phyloP scores from a whole-genome alignment of 2,329 filamentous ascomycete genomes.

The Neospermospora avenae region DNA sequence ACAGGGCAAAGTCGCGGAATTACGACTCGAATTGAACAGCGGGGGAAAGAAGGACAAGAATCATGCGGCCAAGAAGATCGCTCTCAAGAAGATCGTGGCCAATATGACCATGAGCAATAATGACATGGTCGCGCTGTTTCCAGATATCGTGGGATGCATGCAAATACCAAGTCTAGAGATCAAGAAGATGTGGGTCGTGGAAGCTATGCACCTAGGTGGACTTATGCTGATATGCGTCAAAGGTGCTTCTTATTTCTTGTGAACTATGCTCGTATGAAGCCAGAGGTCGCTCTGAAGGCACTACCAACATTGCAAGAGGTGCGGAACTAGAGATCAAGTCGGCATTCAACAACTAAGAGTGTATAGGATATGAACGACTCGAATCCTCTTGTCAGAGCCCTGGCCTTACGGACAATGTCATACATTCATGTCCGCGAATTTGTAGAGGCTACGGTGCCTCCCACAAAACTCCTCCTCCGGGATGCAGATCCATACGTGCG shows the following conservation, averaged over 20 bases:
- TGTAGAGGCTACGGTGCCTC: slow-evolving; percentile 82
- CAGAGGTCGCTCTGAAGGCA: slow-evolving; percentile 90
- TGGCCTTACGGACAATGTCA: slow-evolving; percentile 91
- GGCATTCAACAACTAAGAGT: background rate
- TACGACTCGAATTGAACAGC: slow-evolving; percentile 89
- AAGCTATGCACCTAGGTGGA: background rate
- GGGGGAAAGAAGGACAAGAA: slow-evolving; percentile 99
- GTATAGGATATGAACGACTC: slow-evolving; percentile 83
- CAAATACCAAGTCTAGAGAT: slow-evolving; percentile 91
- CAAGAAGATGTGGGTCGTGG: slow-evolving; percentile 85
- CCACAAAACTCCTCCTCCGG: slow-evolving; percentile 77
- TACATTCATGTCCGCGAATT: slow-evolving; percentile 97
- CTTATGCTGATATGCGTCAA: slow-evolving; percentile 26
- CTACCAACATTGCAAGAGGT: slow-evolving; percentile 82
- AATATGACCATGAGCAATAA: slow-evolving; percentile 99
- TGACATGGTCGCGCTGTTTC: slow-evolving; percentile 96
- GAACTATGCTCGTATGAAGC: slow-evolving; percentile 93
- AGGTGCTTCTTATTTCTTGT: slow-evolving; percentile 98
- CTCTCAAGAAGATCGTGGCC: slow-evolving; percentile 97
- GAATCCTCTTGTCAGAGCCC: slow-evolving; percentile 87
- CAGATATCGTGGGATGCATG: slow-evolving; percentile 95
- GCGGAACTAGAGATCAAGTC: slow-evolving; percentile 32
- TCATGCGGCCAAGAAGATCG: slow-evolving; percentile 90
- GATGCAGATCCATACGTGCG: slow-evolving; percentile 94
- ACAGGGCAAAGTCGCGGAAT: slow-evolving; percentile 98